Evolutionary conservation across 1,139 yeast genomes (phyloP), one percentile per base, ranked within the genome.

Genomic region (Geotrichum candidum): DNA sequence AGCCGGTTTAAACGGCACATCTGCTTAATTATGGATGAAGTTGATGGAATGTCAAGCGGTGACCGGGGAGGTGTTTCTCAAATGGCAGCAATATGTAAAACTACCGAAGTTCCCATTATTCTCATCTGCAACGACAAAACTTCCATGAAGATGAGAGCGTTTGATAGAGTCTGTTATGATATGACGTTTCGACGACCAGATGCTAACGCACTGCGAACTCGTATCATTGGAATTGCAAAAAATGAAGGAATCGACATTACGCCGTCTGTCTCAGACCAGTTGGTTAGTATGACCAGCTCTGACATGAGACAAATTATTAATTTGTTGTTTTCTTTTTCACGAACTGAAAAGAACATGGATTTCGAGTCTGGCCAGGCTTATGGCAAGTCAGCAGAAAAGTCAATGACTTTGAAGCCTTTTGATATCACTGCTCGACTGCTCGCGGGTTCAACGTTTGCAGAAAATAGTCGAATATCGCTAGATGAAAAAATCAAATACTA

Each of bases 11-110:
- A 77, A 58, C 80, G 82, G 63, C 84, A 83, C 62, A 85, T 92
- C 67, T 90, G 91, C 59, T 80, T 94, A 59, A 88, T 94, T 66
- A 91, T 94, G 98, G 99, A 94, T 76, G 99, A 94, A 76, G 99
- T 94, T 38, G 99, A 94, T 74, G 99, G 99, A 68, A 94, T 94
- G 98, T 90, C 97, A 53, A 90, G 96, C 70, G 99, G 99, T 66
- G 99, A 94, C 74, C 87, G 95, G 69, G 99, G 99, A 66, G 99
- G 99, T 65, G 97, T 95, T 27, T 97, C 97, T 29, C 96, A 92
- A 63, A 81, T 94, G 76, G 91, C 97, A 0, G 86, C 87, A 53
- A 87, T 90, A 69, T 94, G 98, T 73, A 81, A 87, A 53, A 86
- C 84, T 57, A 91, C 99, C 0, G 81, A 85, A 58, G 89, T 94